Base-by-base conservation (phyloP, 371 early-diverging fungal genomes). In the Parasitella parasitica region DNA sequence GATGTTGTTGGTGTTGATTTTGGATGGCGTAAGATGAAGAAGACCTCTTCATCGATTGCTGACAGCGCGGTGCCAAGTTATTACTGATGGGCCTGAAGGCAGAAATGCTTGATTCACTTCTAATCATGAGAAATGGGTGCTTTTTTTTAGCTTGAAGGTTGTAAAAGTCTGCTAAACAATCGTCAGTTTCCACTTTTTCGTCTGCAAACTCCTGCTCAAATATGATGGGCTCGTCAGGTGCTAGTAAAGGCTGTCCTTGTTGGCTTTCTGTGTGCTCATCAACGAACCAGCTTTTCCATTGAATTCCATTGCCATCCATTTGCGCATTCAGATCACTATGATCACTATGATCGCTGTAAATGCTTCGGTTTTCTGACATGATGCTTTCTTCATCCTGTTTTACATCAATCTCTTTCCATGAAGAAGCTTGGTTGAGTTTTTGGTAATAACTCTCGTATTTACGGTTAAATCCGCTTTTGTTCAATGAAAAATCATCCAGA, bases 71-170 rank as follows among this genome's bases (percentile, higher is more conserved):
- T 4, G 73, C 70, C 9, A 69, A 38, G 35, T 69, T 69, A 28
- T 72, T 72, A 26, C 73, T 72, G 54, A 69, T 69, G 16, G 73
- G 70, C 4, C 73, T 57, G 35, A 72, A 72, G 18, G 64, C 51
- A 4, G 73, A 69, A n/a, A 72, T 59, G 26, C 64, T 69, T 2
- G 73, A 69, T 46, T 72, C 67, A 34, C 67, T 69, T 49, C 70
- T 35, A 12, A 63, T 54, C 54, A 69, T 60, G 1, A 50, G 48
- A 41, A 22, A 65, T 1, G 65, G 41, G 24, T 54, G 59, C 1
- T 38, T 48, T 36, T 55, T 57, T 24, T 26, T 36, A 18, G 35
- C 43, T 26, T 51, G 37, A 27, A 27, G 39, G 13, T 20, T 22
- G 8, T 48, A 34, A 6, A 48, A 4, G 4, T 34, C 48, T 30